These are phyloP conservation scores for Diplodia corticola DNA, from an alignment of 2,329 filamentous ascomycete species.

Conservation along the genomic window DNA sequence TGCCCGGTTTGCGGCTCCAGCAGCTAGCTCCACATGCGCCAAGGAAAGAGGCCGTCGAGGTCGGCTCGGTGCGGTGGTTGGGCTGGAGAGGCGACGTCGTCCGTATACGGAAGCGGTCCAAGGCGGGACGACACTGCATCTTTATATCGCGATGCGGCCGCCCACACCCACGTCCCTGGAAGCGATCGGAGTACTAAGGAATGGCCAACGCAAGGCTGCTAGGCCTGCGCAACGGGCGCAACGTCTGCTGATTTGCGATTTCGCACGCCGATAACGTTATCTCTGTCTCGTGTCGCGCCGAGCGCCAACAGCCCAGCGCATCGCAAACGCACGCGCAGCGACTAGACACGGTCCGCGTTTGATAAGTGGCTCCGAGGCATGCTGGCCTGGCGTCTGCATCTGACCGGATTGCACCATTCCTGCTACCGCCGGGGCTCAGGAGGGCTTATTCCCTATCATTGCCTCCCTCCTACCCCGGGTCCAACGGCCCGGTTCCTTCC, in stretches of 20 bases:
- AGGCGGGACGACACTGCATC: constrained; percentile 3
- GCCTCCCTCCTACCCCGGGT: neutral
- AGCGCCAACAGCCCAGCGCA: constrained; percentile 11
- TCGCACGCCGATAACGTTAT: constrained; percentile 18
- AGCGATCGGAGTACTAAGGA: constrained; percentile 1
- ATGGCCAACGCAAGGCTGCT: constrained; percentile 10
- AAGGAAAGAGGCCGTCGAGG: neutral
- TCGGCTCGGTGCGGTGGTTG: neutral
- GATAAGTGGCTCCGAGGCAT: constrained; percentile 17
- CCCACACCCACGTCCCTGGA: neutral
- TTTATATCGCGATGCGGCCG: neutral
- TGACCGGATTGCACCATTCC: constrained; percentile 12
- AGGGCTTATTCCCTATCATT: neutral
- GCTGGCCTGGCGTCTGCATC: constrained; percentile 2
- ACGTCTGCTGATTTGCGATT: constrained; percentile 19
- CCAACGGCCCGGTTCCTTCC: constrained; percentile 8
- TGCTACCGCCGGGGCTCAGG: neutral
- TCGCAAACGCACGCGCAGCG: constrained; percentile 7
- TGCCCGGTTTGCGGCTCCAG: neutral
- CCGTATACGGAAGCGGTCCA: constrained; percentile 1
- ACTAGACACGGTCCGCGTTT: neutral
- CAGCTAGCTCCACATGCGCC: neutral
- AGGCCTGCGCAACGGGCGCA: constrained; percentile 6
- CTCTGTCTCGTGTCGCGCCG: constrained; percentile 16
- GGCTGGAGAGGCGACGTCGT: neutral